Evolutionary conservation across 768 basidiomycete species (phyloP).

Genomic region (Auriculariales sp.): DNA sequence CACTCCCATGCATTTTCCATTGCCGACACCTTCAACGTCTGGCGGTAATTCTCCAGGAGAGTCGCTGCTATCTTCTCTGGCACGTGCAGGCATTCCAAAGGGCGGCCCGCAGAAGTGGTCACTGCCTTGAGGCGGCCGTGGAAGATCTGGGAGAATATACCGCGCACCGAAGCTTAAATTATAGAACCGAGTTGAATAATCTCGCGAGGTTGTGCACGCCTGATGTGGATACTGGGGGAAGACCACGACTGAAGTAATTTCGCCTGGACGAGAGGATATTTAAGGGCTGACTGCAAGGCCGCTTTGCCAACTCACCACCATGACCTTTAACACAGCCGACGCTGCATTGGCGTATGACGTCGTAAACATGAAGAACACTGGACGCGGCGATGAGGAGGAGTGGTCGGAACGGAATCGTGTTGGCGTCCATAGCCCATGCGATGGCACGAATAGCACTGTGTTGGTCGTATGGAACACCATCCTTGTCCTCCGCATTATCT

Average conservation of each 20-base stretch:
- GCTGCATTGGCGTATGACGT: conserved; percentile 25
- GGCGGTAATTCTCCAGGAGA: not conserved
- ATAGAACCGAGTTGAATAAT: conserved; percentile 57
- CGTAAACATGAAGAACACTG: conserved; percentile 42
- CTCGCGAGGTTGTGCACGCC: conserved; percentile 59
- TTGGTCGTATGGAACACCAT: conserved; percentile 4
- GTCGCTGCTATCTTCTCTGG: not conserved
- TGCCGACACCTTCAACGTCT: conserved; percentile 45
- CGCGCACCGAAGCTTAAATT: conserved; percentile 26
- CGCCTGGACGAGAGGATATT: not conserved
- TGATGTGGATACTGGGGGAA: conserved; percentile 45
- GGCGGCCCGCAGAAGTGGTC: conserved; percentile 46
- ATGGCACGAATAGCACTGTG: conserved; percentile 14
- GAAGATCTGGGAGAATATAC: conserved; percentile 26
- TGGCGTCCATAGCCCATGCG: conserved; percentile 6
- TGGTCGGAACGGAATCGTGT: conserved; percentile 34
- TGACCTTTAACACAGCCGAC: conserved; percentile 48
- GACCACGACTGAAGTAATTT: conserved; percentile 54
- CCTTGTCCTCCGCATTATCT: too few relatives aligned
- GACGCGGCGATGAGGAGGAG: conserved; percentile 41
- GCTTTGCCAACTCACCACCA: conserved; percentile 35
- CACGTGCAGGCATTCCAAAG: conserved; percentile 44
- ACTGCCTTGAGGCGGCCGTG: conserved; percentile 35
- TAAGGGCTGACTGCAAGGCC: not conserved
- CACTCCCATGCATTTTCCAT: conserved; percentile 44